Base-by-base conservation (phyloP, 2,329 filamentous ascomycete species). In the Neofusicoccum cordaticola region DNA sequence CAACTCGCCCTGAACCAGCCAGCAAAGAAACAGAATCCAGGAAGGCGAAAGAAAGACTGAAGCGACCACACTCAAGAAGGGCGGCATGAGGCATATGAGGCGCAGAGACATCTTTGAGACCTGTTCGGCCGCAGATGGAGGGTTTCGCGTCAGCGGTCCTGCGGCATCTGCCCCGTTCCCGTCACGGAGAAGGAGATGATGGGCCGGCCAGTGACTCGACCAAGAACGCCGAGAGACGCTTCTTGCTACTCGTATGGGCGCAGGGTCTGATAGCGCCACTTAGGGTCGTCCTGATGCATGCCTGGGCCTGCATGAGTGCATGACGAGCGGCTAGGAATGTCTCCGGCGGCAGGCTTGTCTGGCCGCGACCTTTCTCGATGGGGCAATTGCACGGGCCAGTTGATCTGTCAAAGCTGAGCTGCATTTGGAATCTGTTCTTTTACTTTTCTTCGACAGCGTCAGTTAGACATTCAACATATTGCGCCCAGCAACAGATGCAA, bases 1-100 rank as follows among this genome's bases (percentile, higher is more conserved):
- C 58, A 51, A 60, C 58, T 62, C 58, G 56, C 47, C 51, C 58
- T 62, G 58, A 51, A 62, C 58, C 58, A 48, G 58, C n/a, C 58
- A 51, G 58, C 19, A 62, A 62, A 62, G 47, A 51, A 62, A 62
- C 47, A 58, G 44, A 62, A 62, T 41, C 41, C 31, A 47, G 56
- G 41, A 47, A 60, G 56, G 47, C 56, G 56, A 60, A 47, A 60
- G 58, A 62, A 50, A 50, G 47, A 50, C 58, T 45, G 51, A 39
- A 48, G 47, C 58, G 27, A 35, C 35, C 41, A 31, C 44, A 51
- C 34, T 39, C 13, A 45, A 62, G 47, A 37, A 51, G 58, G 58
- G 45, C 58, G 45, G 47, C 58, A 62, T 51, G 58, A 62, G 58
- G 47, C 45, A 62, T 62, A 62, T 62, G 58, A 62, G 44, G 47